These are phyloP conservation scores for Trametes cingulata DNA, from an alignment of 768 basidiomycete species.

Conservation along the genomic window DNA sequence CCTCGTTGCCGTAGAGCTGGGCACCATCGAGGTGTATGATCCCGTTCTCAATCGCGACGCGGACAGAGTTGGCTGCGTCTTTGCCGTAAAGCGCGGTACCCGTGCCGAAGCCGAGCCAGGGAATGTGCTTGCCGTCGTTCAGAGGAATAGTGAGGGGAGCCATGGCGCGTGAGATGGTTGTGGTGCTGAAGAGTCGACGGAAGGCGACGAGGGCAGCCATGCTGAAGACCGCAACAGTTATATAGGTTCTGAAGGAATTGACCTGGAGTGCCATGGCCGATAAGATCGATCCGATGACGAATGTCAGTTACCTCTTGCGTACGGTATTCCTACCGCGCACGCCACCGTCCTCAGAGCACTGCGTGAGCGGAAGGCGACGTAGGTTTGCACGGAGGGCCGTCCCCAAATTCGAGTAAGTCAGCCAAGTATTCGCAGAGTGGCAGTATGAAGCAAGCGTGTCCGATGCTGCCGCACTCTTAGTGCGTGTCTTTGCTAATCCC, in stretches of 20 bases:
- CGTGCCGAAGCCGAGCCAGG: constrained; percentile 41
- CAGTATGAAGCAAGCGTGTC: not conserved
- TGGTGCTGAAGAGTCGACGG: constrained; percentile 9
- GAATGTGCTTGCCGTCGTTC: constrained; percentile 40
- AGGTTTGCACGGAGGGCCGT: too few species aligned
- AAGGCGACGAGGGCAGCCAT: constrained; percentile 16
- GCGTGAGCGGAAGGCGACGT: not conserved
- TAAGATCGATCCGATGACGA: constrained; percentile 15
- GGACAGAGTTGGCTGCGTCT: constrained; percentile 31
- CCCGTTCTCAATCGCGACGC: constrained; percentile 36
- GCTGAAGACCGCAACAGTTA: constrained; percentile 15
- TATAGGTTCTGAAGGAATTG: constrained; percentile 21
- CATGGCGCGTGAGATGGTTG: constrained; percentile 20
- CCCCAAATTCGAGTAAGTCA: too few species aligned
- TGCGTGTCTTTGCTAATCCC: not conserved
- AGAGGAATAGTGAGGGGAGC: constrained; percentile 32
- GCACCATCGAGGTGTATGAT: constrained; percentile 43
- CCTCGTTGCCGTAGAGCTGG: constrained; percentile 41
- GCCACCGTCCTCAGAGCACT: not conserved
- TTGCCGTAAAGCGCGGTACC: constrained; percentile 36
- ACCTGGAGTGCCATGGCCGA: constrained; percentile 9
- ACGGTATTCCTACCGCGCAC: not conserved
- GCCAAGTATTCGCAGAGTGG: not conserved
- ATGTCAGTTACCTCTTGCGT: not conserved
- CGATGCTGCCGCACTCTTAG: too few species aligned